Base-by-base conservation (phyloP, 1,284 basidiomycete genomes). In the Ustilago loliicola region DNA sequence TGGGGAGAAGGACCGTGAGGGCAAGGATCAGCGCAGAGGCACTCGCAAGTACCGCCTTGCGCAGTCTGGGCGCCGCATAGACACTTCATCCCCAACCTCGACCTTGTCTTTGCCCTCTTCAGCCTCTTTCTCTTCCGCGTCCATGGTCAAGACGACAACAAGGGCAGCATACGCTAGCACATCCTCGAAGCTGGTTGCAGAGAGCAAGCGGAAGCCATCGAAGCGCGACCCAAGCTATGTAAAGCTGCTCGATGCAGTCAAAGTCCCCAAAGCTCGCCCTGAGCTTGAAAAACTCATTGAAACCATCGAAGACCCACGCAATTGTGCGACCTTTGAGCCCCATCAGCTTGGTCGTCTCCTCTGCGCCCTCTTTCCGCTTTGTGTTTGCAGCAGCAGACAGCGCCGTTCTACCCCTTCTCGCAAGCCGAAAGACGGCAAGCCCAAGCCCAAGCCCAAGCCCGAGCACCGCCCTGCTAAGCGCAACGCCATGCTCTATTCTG, bases 221-320 rank as follows among this genome's bases (percentile, higher is more conserved):
- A 45, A 21, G 42, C 15, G 42, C 3, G n/a, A 45, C n/a, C 42
- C 42, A 45, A n/a, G 42, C 42, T 45, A 45, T 21, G 48, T 51
- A 11, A 51, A 51, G 25, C 11, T 51, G 48, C 48, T 51, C 48
- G 13, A 51, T 15, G 29, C 48, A 27, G 48, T 30, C 17, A 30
- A 30, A 45, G 42, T 21, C 15, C 42, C 42, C 17, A 25, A 3
- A 30, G 48, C 48, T 30, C 25, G 48, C 29, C 8, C 23, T 19
- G 48, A 51, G 25, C 48, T 51, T 19, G 29, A 51, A 27, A 51
- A 51, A 25, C 48, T 51, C 25, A 30, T 51, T 29, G 42, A 45
- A 21, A 29, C 25, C 11, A 15, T 51, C 25, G 48, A 27, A 21
- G 48, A 51, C 25, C 48, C 23, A 27, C 48, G 48, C 10, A 17